Evolutionary conservation across 75 land plant genomes (phyloP), one percentile per base, ranked within the genome.

Genomic region (Larix kaempferi): DNA sequence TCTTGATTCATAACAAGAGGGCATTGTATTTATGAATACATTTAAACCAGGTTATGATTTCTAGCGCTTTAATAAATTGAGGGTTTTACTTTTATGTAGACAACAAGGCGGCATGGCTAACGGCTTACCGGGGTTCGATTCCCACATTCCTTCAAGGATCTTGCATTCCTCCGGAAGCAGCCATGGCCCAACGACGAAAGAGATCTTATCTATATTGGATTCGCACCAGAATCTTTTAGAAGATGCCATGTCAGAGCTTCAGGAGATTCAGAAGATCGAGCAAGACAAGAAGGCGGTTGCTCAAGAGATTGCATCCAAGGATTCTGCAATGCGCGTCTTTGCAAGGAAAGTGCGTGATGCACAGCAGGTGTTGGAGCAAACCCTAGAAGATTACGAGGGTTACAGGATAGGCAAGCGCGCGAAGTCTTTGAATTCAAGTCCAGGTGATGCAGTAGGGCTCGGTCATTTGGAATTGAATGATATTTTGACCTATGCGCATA

Each of bases 181-280:
- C 80, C 35, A 73, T 77, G 39, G 85, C 86, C 10, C 86, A 25
- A 72, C 88, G 52, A 74, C 85, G 56, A 92, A 94, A 62, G 95
- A 94, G 57, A 69, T 88, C 76, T 80, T 92, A 21, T 29, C 87
- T 23, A 66, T 85, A 35, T 78, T 93, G 73, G 90, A 91, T 8
- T 75, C 87, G 59, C 92, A 91, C 79, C 98, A 95, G 61, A 82
- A 85, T 44, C 89, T 93, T 57, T 85, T 95, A 33, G 91, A 89
- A 59, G 98, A 95, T 66, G 88, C 95, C 19, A 90, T 95, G 71
- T 82, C 92, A 15, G 89, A 95, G 80, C 85, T 95, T 23, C 88
- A 90, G 63, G 95, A 93, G 78, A 90, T 95, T 52, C 92, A 93
- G 75, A 91, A 91, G 77, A 87, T 93, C 56, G 95, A 93, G 58